Evolutionary conservation across 768 basidiomycete species (phyloP), one percentile per base, ranked within the genome.

Genomic region (Boletus huronensis): DNA sequence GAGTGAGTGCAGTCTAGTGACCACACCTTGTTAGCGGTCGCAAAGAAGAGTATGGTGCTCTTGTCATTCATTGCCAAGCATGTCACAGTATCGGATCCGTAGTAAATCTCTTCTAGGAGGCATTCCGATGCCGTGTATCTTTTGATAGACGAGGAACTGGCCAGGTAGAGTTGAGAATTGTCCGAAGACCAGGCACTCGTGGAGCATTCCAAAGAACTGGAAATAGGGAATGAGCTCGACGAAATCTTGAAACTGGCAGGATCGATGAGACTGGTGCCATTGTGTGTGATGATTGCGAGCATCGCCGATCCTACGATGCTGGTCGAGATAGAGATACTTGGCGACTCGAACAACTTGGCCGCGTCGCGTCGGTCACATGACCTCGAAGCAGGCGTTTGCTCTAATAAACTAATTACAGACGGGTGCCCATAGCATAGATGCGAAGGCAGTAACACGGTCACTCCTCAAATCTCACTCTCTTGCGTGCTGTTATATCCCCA

Each of bases 281-380:
- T 72, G 14, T 75, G 72, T 29, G 82, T 81, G 38, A 76, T 70
- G 38, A 82, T 65, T 48, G 82, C 82, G 46, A 88, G 75, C 84
- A 85, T 87, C 14, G 26, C 8, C 28, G 36, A 9, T 50, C 16
- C 7, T 40, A 19, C n/a, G 5, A 54, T 25, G 42, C 8, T 49
- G 48, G 23, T 50, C n/a, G 13, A 44, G 47, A 34, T 40, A 26
- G 36, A 57, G 50, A 50, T 43, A n/a, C 1, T 46, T 3, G 35
- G 19, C 32, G 13, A 32, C 28, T 21, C 26, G 36, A 44, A 35
- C 58, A 61, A 63, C 36, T n/a, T 5, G 36, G n/a, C 50, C 59
- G 54, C 56, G 55, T 58, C 58, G 63, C 66, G 67, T 55, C 40
- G 16, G 57, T 67, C 66, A 67, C 65, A 39, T 67, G 66, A 67